Base-by-base conservation (phyloP, 139 green algal species). In the Marvania coccoides region DNA sequence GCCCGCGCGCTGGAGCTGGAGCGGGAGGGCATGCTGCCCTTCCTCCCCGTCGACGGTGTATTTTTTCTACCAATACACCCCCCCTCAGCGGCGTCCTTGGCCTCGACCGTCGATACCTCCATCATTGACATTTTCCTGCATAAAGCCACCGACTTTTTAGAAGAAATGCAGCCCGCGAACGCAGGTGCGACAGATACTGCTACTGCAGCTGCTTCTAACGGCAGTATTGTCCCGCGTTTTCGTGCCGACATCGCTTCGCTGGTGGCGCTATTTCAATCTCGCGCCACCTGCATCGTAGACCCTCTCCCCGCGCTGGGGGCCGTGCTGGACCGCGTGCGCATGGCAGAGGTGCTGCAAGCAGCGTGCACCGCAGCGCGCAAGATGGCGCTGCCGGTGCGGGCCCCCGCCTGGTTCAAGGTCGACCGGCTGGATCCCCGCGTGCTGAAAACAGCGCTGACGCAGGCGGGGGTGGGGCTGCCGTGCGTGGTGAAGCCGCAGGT, bases 401-500 rank as follows among this genome's bases (percentile, higher is more conserved):
- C 42, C 6, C 67, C 67, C 0, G 57, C 58, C 23, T 74, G 58
- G 15, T 4, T 48, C 3, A 33, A 63, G 33, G 14, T 71, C 9
- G 2, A 2, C 10, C 12, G 10, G 2, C 40, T 47, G n/a, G 31
- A 58, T 26, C 24, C 53, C 1, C 24, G 31, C 10, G 35, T 24
- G 26, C 40, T 37, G 35, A 24, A 35, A 3, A 23, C 24, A 12
- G 13, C 29, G 58, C 56, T 65, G 56, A 35, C 58, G 31, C 30
- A 35, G 57, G 58, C 71, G 75, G 65, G 65, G 36, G 14, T 87
- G 38, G n/a, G 34, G 10, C 37, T 83, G 36, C 85, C 86, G 0
- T 83, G 59, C 67, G 88, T 93, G 26, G 70, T 89, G 2, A 93
- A 93, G 71, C 80, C 87, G 1, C 45, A 69, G 19, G 75, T 85